phyloP scores from a whole-genome alignment of 2,329 filamentous ascomycete species.

The Davidsoniella virescens region DNA sequence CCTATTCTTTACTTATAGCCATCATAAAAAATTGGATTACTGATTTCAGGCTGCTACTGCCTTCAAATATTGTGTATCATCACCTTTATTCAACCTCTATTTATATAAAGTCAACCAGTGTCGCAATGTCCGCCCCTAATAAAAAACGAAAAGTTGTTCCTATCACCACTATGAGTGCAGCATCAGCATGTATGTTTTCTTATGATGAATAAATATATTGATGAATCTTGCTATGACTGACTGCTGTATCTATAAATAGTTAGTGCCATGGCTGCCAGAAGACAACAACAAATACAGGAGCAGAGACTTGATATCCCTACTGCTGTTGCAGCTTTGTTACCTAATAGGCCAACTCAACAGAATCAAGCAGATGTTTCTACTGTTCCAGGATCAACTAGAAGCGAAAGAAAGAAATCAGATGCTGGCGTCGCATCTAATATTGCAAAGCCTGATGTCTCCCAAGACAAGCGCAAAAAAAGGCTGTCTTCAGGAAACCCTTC shows the following conservation, averaged over 20 bases:
- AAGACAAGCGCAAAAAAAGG: too few species aligned
- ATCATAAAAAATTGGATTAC: too few species aligned
- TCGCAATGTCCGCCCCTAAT: conserved; percentile 3
- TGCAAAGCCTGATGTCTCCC: too few species aligned
- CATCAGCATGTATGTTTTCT: conserved; percentile 9
- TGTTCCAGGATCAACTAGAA: background rate
- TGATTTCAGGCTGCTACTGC: background rate
- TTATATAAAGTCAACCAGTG: background rate
- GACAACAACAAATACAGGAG: conserved; percentile 1
- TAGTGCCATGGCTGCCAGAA: conserved; percentile 9
- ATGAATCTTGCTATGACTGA: background rate
- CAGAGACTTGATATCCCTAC: background rate
- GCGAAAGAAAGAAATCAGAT: background rate
- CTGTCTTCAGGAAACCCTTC: too few species aligned
- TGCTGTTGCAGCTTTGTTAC: conserved; percentile 4
- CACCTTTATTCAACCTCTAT: background rate
- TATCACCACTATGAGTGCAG: background rate
- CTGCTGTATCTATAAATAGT: conserved; percentile 4
- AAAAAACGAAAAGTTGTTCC: conserved; percentile 10
- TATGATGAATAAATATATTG: background rate
- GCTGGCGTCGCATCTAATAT: too few species aligned
- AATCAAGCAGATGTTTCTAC: background rate
- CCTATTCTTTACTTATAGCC: too few species aligned
- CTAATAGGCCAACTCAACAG: background rate
- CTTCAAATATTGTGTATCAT: background rate